Percentiles rank a stretch among this genome's conserved stretches.
Conservation (phyloP, 192 early-diverging fungal genomes). For the Rhizophagus prolifer region DNA sequence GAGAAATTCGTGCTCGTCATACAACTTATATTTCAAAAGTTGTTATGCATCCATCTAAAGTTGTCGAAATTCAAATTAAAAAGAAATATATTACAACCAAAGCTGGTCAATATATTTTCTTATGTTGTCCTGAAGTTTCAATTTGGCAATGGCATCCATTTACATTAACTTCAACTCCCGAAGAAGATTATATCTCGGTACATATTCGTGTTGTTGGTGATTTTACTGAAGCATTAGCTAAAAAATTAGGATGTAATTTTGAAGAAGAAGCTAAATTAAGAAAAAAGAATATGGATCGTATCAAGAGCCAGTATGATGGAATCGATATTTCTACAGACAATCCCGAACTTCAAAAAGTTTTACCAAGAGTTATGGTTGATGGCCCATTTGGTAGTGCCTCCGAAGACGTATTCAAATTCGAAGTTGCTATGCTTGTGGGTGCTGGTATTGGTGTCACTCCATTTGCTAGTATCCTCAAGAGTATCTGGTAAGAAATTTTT, state of each 20-base stretch:
- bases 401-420: slow-evolving; percentile 77
- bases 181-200: slow-evolving; percentile 73
- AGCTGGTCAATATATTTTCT: slow-evolving; percentile 76
- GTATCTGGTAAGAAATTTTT: slow-evolving; percentile 50
- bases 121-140: slow-evolving; percentile 71
- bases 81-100: slow-evolving; percentile 49
- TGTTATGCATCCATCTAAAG: slow-evolving; percentile 71
- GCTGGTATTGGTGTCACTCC: slow-evolving; percentile 87
- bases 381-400: slow-evolving; percentile 71
- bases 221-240: slow-evolving; percentile 65
- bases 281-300: slow-evolving; percentile 38
- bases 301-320: slow-evolving; percentile 19
- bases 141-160: slow-evolving; percentile 78
- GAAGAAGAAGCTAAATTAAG: slow-evolving; percentile 37
- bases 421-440: slow-evolving; percentile 64
- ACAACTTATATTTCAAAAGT: slow-evolving; percentile 65
- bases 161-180: slow-evolving; percentile 72
- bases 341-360: slow-evolving; percentile 34
- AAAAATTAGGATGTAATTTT: slow-evolving; percentile 65
- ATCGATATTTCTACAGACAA: slow-evolving; percentile 12
- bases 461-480: slow-evolving; percentile 70
- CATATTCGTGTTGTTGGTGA: slow-evolving; percentile 78
- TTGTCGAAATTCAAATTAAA: slow-evolving; percentile 71
- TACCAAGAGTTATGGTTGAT: slow-evolving; percentile 65
- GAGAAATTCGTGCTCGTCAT: slow-evolving; percentile 57